These are phyloP conservation scores for Nothophaeocryptopus gaeumannii DNA, from an alignment of 2,329 filamentous ascomycete species.

Conservation along the genomic window DNA sequence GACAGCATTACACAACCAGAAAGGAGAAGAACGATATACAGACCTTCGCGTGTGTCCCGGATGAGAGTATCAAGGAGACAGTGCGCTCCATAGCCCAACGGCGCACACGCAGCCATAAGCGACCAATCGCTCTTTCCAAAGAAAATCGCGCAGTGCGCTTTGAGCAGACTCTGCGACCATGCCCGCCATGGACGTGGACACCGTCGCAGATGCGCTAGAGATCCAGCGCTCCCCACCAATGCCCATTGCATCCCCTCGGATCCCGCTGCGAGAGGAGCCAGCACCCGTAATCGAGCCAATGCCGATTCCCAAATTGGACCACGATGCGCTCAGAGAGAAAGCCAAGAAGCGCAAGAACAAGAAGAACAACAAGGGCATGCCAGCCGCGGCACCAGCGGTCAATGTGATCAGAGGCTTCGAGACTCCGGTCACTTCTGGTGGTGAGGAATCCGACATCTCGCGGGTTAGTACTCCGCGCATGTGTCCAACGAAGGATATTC, in stretches of 20 bases:
- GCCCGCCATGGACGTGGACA: constrained; percentile 38
- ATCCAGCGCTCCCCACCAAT: constrained; percentile 33
- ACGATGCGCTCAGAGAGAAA: constrained; percentile 36
- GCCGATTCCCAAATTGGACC: constrained; percentile 34
- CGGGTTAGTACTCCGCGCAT: constrained; percentile 34
- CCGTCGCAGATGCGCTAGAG: constrained; percentile 24
- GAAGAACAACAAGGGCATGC: constrained; percentile 37
- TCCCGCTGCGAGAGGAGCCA: constrained; percentile 23
- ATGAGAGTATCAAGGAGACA: too few relatives aligned
- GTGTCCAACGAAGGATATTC: constrained; percentile 42
- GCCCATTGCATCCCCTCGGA: constrained; percentile 31
- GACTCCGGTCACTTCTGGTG: constrained; percentile 51
- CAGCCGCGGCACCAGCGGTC: constrained; percentile 37
- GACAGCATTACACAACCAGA: too few relatives aligned
- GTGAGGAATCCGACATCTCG: constrained; percentile 55
- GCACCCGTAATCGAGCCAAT: constrained; percentile 18
- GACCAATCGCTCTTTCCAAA: neutral
- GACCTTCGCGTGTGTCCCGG: too few relatives aligned
- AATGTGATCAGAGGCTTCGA: constrained; percentile 50
- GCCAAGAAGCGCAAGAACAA: constrained; percentile 41
- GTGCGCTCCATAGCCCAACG: too few relatives aligned
- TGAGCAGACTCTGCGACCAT: constrained; percentile 16
- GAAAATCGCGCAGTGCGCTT: neutral
- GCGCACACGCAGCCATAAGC: too few relatives aligned
- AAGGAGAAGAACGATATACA: too few relatives aligned